phyloP scores from a whole-genome alignment of 2,329 filamentous ascomycete species.

The Penicillium sp. region DNA sequence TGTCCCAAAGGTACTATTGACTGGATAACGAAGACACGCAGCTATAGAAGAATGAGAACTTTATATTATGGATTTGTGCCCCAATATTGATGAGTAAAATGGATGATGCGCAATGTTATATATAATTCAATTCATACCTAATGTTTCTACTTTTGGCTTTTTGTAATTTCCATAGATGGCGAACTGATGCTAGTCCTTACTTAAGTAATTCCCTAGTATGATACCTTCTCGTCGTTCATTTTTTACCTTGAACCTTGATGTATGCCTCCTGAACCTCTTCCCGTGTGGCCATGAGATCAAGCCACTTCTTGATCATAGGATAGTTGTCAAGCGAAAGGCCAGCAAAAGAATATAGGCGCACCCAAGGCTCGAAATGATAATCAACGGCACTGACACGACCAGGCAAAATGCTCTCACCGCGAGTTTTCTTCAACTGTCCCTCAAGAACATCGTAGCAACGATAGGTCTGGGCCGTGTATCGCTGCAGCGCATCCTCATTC shows the following conservation, averaged over 20 bases:
- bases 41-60: neutral
- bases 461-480: constrained; percentile 42
- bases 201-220: no score
- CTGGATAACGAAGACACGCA: neutral
- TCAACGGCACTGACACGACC: constrained; percentile 41
- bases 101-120: no score
- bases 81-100: no score
- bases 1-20: constrained; percentile 12
- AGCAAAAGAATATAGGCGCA: constrained; percentile 39
- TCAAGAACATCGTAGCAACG: constrained; percentile 46
- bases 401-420: constrained; percentile 39
- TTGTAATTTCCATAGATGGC: neutral
- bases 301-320: constrained; percentile 41
- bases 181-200: no score
- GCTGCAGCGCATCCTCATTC: constrained; percentile 44
- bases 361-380: constrained; percentile 45
- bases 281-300: constrained; percentile 34
- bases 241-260: constrained; percentile 27
- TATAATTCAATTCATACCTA: neutral
- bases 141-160: neutral
- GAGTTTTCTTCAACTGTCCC: constrained; percentile 40
- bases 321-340: constrained; percentile 42
- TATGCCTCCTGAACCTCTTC: constrained; percentile 45
- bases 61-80: neutral
- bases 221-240: neutral